Base-by-base conservation (phyloP, 768 basidiomycete genomes). In the Clathrus columnatus region DNA sequence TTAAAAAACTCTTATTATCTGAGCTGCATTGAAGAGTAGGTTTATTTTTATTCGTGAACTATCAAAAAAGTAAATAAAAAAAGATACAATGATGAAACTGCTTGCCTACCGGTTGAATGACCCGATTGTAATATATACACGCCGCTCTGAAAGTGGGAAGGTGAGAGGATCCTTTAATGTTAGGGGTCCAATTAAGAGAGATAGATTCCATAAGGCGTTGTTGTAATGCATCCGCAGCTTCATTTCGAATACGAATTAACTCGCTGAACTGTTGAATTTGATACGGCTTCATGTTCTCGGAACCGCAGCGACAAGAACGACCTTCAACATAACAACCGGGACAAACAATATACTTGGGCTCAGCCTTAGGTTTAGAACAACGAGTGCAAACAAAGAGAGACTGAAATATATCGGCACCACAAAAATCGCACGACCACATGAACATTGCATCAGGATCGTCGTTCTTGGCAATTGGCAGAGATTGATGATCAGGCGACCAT, bases 381-480 rank as follows among this genome's bases (percentile, higher is more conserved):
- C 60, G 57, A 1, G 65, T 63, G 63, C 89, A 91, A 64, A 86
- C 82, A 59, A 91, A 86, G 65, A 83, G 90, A 58, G 84, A 83
- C 60, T 88, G 83, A 60, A 91, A 91, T 57, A 92, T 78, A 62
- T 92, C 90, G 2, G 78, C 79, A 17, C 81, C 83, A 61, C 90
- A 92, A 64, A 88, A 91, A 64, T 91, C 88, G 62, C 90, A 91
- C 7, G 50, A 54, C 62, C 70, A 30, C 78, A 71, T n/a, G 36
- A 36, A 36, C 4, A n/a, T 11, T 14, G 36, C 36, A 46, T 61
- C 45, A 47, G 51, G 53, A n/a, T 58, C 51, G 5, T 43, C 30
- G 44, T 58, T 50, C 28, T 57, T 50, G 17, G 54, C 52, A 29
- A 49, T 32, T 17, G 72, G 65, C 42, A 62, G 46, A 29, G 50